Evolutionary conservation across 1,284 basidiomycete species (phyloP), one percentile per base, ranked within the genome.

Genomic region (Ceratobasidium sp.): DNA sequence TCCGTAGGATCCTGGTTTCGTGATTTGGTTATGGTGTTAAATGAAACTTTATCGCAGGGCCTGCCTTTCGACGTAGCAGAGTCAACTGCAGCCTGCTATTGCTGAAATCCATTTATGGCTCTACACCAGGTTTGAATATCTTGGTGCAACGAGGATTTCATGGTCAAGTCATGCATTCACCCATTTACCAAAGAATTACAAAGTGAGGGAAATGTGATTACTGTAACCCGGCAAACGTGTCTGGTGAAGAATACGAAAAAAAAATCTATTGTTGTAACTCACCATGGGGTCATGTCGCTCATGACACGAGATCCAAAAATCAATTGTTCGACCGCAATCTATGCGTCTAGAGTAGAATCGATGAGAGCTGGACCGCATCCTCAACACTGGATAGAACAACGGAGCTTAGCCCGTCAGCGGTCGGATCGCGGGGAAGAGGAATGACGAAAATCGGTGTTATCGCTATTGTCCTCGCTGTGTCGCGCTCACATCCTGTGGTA

Each of bases 311-410:
- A 26, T 20, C 20, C 20, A 56, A 26, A 56, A 56, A 56, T n/a
- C 23, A 26, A 56, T 56, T 26, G 54, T 56, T 26, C n/a, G 17
- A 20, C 17, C 54, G 20, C 17, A 10, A n/a, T 26, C n/a, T 20
- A 26, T 20, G 17, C 6, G 23, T 56, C 23, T 20, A 7, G 54
- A 20, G 23, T 20, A 26, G 54, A 5, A 26, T 56, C 54, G 54
- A 56, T 56, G 54, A 56, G 54, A 10, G 54, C 20, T 56, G 54
- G 54, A 56, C 54, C 54, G 54, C 54, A 56, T 7, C n/a, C 17
- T 20, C 23, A n/a, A 20, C 17, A 20, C n/a, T n/a, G 54, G 17
- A 6, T 6, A 56, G 54, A 7, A 56, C 54, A 56, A 56, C n/a
- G 54, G 54, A 56, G 7, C 54, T 7, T 6, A 20, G n/a, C 6